These are phyloP conservation scores for Rhizopus stolonifer DNA, from an alignment of 371 early-diverging fungal species.

Conservation along the genomic window DNA sequence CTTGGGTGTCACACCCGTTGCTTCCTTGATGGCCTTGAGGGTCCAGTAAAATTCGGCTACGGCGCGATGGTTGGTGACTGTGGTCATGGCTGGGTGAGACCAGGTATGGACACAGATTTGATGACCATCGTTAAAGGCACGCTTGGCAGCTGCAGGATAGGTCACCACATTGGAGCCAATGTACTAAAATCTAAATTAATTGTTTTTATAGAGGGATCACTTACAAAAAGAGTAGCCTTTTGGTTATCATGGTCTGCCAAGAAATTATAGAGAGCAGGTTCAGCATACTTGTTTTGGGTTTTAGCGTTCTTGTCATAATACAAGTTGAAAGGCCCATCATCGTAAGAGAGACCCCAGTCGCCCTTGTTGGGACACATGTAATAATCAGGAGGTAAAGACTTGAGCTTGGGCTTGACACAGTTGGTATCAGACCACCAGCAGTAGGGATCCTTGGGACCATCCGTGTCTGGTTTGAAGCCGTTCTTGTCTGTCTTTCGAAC, in stretches of 20 bases:
- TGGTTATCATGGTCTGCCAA: no score
- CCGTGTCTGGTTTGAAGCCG: constrained; percentile 18
- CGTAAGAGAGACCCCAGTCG: constrained; percentile 35
- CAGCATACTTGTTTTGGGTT: no score
- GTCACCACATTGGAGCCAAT: no score
- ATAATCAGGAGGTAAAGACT: no score
- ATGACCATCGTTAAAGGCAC: constrained; percentile 29
- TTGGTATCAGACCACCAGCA: no score
- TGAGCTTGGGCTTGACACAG: background rate
- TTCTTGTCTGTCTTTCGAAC: constrained; percentile 19
- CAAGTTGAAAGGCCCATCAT: constrained; percentile 45
- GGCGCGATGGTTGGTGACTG: constrained; percentile 48
- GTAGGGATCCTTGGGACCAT: constrained; percentile 5
- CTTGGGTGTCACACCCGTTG: constrained; percentile 47
- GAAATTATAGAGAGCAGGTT: no score
- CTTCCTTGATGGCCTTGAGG: constrained; percentile 50
- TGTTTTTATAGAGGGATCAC: no score
- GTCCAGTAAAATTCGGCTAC: constrained; percentile 61
- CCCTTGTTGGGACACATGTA: constrained; percentile 21
- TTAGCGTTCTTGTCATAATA: constrained; percentile 11
- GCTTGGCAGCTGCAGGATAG: no score
- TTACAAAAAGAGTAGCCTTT: no score
- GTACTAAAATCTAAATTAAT: no score
- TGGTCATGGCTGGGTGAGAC: constrained; percentile 58
- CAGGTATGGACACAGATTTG: constrained; percentile 47